phyloP scores from a whole-genome alignment of 2,329 filamentous ascomycete genomes.

The Pestalotiopsis sp. region DNA sequence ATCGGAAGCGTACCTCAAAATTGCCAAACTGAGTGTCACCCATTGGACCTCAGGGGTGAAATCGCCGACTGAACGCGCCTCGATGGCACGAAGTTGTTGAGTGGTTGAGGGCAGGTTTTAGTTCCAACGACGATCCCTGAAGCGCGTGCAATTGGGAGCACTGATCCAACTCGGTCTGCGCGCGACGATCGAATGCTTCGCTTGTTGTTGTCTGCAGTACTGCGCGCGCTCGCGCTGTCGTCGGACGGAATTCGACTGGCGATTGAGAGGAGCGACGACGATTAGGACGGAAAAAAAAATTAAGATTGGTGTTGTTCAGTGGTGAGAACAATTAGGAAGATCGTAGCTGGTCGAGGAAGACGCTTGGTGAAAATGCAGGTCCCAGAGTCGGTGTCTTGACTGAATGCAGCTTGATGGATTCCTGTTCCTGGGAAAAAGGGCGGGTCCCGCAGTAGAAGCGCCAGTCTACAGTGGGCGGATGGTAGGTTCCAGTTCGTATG shows the following conservation, averaged over 20 bases:
- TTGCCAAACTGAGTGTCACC: constrained; percentile 65
- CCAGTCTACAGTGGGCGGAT: background rate
- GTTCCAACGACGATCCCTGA: constrained; percentile 3
- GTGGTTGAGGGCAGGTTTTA: constrained; percentile 1
- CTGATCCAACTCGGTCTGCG: background rate
- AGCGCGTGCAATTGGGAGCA: background rate
- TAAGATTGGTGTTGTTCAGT: background rate
- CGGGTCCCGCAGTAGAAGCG: constrained; percentile 1
- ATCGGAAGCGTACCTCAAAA: constrained; percentile 51
- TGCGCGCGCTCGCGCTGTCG: background rate
- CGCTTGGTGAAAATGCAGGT: background rate
- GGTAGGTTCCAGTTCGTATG: background rate
- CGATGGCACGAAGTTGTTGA: background rate
- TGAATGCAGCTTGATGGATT: constrained; percentile 6
- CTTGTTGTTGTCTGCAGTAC: no score
- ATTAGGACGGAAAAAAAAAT: background rate
- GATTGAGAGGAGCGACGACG: background rate
- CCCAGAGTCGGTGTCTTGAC: background rate
- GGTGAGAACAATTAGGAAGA: background rate
- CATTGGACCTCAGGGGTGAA: constrained; percentile 41
- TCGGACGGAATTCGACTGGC: background rate
- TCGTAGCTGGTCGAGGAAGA: background rate
- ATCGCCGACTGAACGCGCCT: constrained; percentile 20
- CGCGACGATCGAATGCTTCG: background rate
- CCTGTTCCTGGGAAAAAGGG: constrained; percentile 11